phyloP scores from a whole-genome alignment of 345 rosid genomes.

The Reutealis trisperma region DNA sequence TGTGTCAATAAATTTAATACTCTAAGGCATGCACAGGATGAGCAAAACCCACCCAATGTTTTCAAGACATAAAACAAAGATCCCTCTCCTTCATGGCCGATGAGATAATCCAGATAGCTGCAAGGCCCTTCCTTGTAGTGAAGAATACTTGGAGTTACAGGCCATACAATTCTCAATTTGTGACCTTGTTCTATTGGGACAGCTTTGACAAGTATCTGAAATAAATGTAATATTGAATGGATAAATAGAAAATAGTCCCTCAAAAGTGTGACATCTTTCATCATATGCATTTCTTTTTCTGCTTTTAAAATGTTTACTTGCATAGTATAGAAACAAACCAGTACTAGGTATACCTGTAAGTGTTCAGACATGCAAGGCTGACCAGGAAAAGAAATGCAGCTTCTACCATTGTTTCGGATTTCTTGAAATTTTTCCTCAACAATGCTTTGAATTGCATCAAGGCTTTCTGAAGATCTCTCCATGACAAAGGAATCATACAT shows the following conservation, averaged over 20 bases:
- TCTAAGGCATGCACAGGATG: conserved; percentile 11
- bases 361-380: conserved; percentile 79
- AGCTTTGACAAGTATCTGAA: conserved; percentile 75
- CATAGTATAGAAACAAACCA: conserved; percentile 10
- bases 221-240: conserved; percentile 22
- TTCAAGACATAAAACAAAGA: conserved; percentile 78
- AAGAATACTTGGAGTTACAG: conserved; percentile 76
- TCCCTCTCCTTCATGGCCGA: conserved; percentile 94
- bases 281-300: not conserved
- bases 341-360: conserved; percentile 57
- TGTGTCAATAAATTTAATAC: not conserved
- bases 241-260: not conserved
- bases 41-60: conserved; percentile 57
- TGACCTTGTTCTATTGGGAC: conserved; percentile 87
- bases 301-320: not conserved
- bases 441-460: conserved; percentile 61
- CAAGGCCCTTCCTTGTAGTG: conserved; percentile 81
- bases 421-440: conserved; percentile 71
- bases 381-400: conserved; percentile 53
- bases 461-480: conserved; percentile 51
- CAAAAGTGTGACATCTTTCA: not conserved
- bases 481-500: not conserved
- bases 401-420: conserved; percentile 51
- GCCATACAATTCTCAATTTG: conserved; percentile 72
- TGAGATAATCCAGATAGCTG: conserved; percentile 79